A percentile compares a stretch with the other conserved stretches of the same genome.
Conservation (phyloP, 129 eudicot genomes). For the carrot (Daucus carota) region DH1_v3.0 NC_030384.2:25530001-25530500, state of each 20-base stretch:
- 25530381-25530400: conserved; percentile 74
- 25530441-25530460: conserved; percentile 23
- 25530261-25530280: conserved; percentile 67
- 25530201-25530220: conserved; percentile 72
- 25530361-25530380: conserved; percentile 86
- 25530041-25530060: no score
- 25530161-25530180: conserved; percentile 57
- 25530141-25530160: conserved; percentile 80
- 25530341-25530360: conserved; percentile 83
- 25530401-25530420: conserved; percentile 77
- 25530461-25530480: no score
- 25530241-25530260: conserved; percentile 73
- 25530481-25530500: no score
- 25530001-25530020: no score
- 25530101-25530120: background rate
- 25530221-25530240: conserved; percentile 63
- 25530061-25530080: no score
- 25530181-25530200: conserved; percentile 66
- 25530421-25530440: conserved; percentile 77
- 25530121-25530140: conserved; percentile 65
- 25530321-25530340: conserved; percentile 69
- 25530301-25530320: conserved; percentile 75
- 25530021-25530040: no score
- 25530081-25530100: no score
- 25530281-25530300: conserved; percentile 66